phyloP scores from a whole-genome alignment of 345 rosid species.

The Trapa bicornis region DNA sequence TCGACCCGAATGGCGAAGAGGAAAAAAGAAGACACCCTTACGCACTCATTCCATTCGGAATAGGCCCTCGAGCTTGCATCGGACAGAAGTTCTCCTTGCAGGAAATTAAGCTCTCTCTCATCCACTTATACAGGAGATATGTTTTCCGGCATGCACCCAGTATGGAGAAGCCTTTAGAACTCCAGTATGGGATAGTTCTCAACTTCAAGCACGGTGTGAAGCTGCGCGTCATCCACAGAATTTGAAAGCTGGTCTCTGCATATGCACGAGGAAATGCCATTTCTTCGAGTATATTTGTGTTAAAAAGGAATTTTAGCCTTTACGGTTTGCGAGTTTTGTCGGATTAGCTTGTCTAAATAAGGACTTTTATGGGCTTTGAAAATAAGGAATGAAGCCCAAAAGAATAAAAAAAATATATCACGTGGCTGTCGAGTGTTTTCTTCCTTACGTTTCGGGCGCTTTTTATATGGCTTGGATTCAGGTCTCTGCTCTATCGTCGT shows the following conservation, averaged over 20 bases:
- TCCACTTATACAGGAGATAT: constrained; percentile 53
- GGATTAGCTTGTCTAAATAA: no score
- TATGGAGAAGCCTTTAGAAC: constrained; percentile 77
- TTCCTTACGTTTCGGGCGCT: neutral
- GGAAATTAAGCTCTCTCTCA: constrained; percentile 63
- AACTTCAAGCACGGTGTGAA: constrained; percentile 79
- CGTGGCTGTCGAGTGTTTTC: neutral
- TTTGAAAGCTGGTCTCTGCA: neutral
- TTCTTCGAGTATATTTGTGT: no score
- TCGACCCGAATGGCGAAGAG: constrained; percentile 68
- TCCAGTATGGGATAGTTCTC: constrained; percentile 68
- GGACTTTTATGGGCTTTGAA: neutral
- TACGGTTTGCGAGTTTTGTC: no score
- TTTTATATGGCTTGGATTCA: neutral
- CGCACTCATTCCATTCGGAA: constrained; percentile 79
- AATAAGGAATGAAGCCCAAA: neutral
- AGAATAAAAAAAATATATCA: neutral
- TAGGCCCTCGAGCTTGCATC: constrained; percentile 86
- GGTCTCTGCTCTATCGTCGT: neutral
- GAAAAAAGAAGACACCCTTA: constrained; percentile 72
- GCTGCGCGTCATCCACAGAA: constrained; percentile 46
- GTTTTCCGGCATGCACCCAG: constrained; percentile 56
- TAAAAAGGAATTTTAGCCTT: neutral
- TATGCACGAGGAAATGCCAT: neutral
- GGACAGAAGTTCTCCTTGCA: constrained; percentile 74